Evolutionary conservation across 192 early-diverging fungal genomes (phyloP).

Genomic region (Coemansia sp.): DNA sequence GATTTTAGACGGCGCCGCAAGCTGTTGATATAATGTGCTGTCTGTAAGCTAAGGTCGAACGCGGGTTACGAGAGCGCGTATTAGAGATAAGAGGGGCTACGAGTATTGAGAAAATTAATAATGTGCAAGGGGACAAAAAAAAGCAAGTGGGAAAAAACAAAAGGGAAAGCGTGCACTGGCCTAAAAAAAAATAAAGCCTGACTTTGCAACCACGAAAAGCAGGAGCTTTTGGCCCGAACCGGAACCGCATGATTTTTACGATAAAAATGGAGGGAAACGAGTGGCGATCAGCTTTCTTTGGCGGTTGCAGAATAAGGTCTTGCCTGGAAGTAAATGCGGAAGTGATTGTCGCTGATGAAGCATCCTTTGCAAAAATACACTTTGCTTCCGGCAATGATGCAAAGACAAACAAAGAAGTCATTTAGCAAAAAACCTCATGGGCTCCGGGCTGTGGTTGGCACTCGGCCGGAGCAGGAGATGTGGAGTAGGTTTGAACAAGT

Average conservation of each 20-base stretch:
- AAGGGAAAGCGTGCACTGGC: background rate
- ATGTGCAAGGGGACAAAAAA: conserved; percentile 1
- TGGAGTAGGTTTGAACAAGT: background rate
- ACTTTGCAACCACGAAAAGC: background rate
- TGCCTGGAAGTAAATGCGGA: conserved; percentile 5
- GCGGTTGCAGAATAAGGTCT: background rate
- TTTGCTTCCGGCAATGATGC: background rate
- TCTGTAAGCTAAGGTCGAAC: no score
- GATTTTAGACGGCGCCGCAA: background rate
- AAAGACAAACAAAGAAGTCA: background rate
- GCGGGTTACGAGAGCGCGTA: no score
- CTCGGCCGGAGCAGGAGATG: background rate
- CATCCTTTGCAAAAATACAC: background rate
- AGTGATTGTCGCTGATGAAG: conserved; percentile 7
- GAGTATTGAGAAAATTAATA: no score
- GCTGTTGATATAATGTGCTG: no score
- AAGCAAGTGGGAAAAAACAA: background rate
- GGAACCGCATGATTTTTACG: conserved; percentile 8
- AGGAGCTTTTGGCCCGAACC: background rate
- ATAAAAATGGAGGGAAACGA: background rate
- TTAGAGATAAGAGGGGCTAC: no score
- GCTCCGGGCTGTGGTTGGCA: background rate
- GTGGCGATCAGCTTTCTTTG: background rate
- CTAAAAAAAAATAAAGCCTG: background rate
- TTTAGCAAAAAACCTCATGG: no score